These are phyloP conservation scores for Didymella glomerata DNA, from an alignment of 2,329 filamentous ascomycete genomes.

Conservation along the genomic window DNA sequence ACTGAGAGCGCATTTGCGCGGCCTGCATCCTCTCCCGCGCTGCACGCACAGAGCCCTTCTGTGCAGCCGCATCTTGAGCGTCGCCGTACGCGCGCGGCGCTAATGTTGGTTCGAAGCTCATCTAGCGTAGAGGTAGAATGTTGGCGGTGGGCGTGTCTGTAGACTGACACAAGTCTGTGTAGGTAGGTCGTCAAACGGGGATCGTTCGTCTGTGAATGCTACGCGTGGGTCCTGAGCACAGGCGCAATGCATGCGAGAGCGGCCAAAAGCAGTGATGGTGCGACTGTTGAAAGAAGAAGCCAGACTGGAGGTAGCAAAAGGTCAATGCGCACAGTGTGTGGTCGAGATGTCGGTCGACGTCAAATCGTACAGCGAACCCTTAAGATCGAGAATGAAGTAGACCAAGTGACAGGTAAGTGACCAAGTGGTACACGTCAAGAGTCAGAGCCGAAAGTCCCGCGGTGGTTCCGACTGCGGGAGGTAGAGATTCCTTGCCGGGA, in stretches of 20 bases:
- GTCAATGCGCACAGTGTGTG: conserved; percentile 28
- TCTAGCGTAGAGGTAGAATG: conserved; percentile 41
- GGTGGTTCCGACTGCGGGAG: conserved; percentile 31
- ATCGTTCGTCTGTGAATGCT: conserved; percentile 13
- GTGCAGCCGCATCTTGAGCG: conserved; percentile 32
- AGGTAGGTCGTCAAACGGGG: conserved; percentile 3
- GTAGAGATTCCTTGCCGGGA: conserved; percentile 41
- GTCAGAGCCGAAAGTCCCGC: conserved; percentile 25
- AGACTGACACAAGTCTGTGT: conserved; percentile 43
- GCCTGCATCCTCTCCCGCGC: conserved; percentile 47
- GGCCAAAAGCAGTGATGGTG: conserved; percentile 17
- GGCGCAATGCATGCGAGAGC: conserved; percentile 18
- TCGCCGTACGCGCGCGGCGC: conserved; percentile 45
- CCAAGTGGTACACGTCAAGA: conserved; percentile 14
- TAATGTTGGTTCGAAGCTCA: conserved; percentile 50
- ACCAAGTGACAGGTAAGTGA: conserved; percentile 5
- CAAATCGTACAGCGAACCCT: conserved; percentile 6
- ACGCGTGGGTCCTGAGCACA: conserved; percentile 4
- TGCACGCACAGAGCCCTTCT: conserved; percentile 50
- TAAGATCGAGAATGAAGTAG: conserved; percentile 9
- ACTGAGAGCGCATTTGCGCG: conserved; percentile 38
- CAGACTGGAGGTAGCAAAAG: conserved; percentile 17
- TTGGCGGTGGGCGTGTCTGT: conserved; percentile 43
- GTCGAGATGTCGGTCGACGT: conserved; percentile 11
- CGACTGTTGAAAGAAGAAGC: conserved; percentile 22